Evolutionary conservation across 2,329 filamentous ascomycete species (phyloP).

Genomic region (Hymenoscyphus albidus): DNA sequence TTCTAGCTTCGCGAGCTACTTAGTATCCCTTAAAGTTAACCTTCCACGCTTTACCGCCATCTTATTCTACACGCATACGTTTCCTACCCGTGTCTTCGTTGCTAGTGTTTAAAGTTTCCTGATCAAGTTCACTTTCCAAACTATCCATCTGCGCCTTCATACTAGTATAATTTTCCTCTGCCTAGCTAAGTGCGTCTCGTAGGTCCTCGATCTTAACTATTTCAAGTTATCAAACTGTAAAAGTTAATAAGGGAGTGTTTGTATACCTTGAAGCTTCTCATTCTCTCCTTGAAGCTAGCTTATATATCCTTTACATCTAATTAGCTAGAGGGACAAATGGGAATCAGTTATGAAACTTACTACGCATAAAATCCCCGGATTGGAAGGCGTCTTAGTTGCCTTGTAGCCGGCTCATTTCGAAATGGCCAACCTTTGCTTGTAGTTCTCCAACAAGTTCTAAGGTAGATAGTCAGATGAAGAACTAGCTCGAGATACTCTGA

Average conservation of each 20-base stretch:
- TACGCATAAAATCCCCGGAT: background rate
- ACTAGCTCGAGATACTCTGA: background rate
- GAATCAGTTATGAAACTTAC: background rate
- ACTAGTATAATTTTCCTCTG: background rate
- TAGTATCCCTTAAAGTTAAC: background rate
- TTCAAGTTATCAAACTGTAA: background rate
- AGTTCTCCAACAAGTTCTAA: background rate
- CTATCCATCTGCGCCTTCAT: constrained; percentile 1
- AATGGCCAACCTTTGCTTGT: background rate
- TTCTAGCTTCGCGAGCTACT: background rate
- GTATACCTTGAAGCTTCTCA: background rate
- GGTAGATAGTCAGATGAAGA: background rate
- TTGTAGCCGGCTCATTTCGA: background rate
- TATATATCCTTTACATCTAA: constrained; percentile 5
- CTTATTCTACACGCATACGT: background rate
- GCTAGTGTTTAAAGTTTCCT: background rate
- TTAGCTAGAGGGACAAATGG: background rate
- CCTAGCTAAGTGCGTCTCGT: background rate
- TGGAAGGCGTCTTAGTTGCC: background rate
- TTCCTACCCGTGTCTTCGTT: background rate
- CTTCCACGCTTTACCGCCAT: background rate
- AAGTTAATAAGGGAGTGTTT: background rate
- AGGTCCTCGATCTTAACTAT: background rate
- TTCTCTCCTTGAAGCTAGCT: constrained; percentile 1
- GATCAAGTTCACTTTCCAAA: background rate